Percentiles rank a stretch among this genome's conserved stretches.
These are phyloP conservation scores for Aspergillus saccharolyticus DNA, from an alignment of 495 filamentous ascomycete species.

Conservation along the genomic window DNA sequence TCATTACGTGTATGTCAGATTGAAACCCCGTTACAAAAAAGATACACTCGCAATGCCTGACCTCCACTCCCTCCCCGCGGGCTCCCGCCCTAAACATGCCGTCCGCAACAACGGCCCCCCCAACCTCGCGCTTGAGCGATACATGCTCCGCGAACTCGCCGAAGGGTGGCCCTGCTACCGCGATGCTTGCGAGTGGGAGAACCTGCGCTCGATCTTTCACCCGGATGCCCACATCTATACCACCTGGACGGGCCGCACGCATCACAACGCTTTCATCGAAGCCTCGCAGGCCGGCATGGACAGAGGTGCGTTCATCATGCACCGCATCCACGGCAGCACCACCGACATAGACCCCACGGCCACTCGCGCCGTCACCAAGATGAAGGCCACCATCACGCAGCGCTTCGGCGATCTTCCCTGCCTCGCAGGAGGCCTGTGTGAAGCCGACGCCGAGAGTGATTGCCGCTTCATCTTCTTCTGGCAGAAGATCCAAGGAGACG, in stretches of 20 bases:
- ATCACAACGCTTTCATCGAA: constrained; percentile 52
- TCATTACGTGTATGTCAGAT: too few relatives aligned
- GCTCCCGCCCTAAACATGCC: constrained; percentile 28
- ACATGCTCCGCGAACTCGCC: constrained; percentile 56
- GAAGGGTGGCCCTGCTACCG: constrained; percentile 65
- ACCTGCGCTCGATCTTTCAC: constrained; percentile 57
- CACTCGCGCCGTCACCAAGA: constrained; percentile 59
- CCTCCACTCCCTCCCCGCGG: constrained; percentile 26
- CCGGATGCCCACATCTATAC: constrained; percentile 57
- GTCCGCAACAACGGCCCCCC: constrained; percentile 53
- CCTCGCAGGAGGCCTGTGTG: constrained; percentile 30
- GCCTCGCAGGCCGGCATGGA: constrained; percentile 56
- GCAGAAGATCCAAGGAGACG: constrained; percentile 30
- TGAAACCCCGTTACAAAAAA: too few relatives aligned
- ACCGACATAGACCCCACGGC: constrained; percentile 47
- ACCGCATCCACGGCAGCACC: constrained; percentile 55
- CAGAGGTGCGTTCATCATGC: constrained; percentile 62
- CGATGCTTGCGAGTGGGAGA: constrained; percentile 62
- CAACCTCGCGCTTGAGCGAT: constrained; percentile 45
- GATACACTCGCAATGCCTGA: constrained; percentile 9
- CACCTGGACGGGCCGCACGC: constrained; percentile 54
- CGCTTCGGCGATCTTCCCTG: constrained; percentile 36
- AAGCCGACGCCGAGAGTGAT: constrained; percentile 58
- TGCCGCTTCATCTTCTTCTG: constrained; percentile 62
- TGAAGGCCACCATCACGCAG: constrained; percentile 68